These are phyloP conservation scores for Karstenula rhodostoma DNA, from an alignment of 2,329 filamentous ascomycete species.

Conservation along the genomic window DNA sequence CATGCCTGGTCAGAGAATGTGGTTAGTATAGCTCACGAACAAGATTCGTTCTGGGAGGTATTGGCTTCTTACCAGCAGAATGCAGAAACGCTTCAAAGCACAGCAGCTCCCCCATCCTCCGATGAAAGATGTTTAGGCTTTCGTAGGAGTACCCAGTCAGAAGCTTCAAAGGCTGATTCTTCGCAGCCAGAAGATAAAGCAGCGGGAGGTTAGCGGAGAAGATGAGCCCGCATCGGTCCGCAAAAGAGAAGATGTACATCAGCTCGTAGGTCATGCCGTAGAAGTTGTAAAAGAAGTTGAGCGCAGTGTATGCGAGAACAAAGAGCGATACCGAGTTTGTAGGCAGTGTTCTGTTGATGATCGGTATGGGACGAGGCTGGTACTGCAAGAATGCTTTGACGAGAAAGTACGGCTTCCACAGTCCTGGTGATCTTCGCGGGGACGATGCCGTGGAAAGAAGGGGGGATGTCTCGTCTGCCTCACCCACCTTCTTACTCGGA, in stretches of 20 bases:
- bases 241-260: constrained; percentile 64
- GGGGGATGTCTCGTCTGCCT: constrained; percentile 42
- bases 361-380: constrained; percentile 65
- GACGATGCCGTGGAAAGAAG: constrained; percentile 33
- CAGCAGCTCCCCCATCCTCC: constrained; percentile 68
- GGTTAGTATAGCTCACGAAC: neutral
- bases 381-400: constrained; percentile 57
- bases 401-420: constrained; percentile 32
- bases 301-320: constrained; percentile 59
- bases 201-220: constrained; percentile 61
- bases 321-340: constrained; percentile 65
- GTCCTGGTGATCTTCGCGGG: constrained; percentile 9
- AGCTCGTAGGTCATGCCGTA: constrained; percentile 59
- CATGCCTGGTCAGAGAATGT: constrained; percentile 54
- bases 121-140: constrained; percentile 71
- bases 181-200: constrained; percentile 70
- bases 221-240: constrained; percentile 64
- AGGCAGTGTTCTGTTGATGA: constrained; percentile 65
- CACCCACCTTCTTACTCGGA: constrained; percentile 25
- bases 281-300: constrained; percentile 67
- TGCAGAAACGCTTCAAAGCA: constrained; percentile 68
- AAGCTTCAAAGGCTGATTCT: constrained; percentile 69
- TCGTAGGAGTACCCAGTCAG: constrained; percentile 73
- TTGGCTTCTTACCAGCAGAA: constrained; percentile 31
- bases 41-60: no score